A percentile compares a stretch with the other conserved stretches of the same genome.
phyloP scores from a whole-genome alignment of 2,329 filamentous ascomycete species.

The Orbilia brochopaga region DNA sequence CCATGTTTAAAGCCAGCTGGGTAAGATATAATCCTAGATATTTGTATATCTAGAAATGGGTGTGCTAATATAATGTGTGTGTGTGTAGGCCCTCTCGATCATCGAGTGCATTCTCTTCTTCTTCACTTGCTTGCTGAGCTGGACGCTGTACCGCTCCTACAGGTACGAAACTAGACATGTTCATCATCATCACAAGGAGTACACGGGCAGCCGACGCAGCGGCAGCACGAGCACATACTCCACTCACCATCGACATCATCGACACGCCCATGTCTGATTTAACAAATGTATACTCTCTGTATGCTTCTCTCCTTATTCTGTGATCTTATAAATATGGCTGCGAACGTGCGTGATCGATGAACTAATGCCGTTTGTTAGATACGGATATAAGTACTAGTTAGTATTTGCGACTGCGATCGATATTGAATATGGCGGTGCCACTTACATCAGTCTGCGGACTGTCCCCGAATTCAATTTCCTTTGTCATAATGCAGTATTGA shows the following conservation, averaged over 20 bases:
- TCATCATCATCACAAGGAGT: conserved; percentile 40
- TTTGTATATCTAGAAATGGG: background rate
- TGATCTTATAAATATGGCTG: conserved; percentile 11
- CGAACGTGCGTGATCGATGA: conserved; percentile 11
- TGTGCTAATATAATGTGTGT: conserved; percentile 12
- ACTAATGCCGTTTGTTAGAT: conserved; percentile 32
- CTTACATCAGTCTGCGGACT: background rate
- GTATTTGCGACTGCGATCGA: background rate
- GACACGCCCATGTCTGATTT: conserved; percentile 43
- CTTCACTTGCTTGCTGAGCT: conserved; percentile 74
- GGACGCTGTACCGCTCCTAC: conserved; percentile 57
- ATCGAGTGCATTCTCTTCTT: conserved; percentile 85
- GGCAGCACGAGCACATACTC: conserved; percentile 48
- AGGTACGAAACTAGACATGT: conserved; percentile 47
- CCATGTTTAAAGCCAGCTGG: conserved; percentile 89
- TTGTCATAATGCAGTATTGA: conserved; percentile 9
- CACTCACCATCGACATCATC: conserved; percentile 46
- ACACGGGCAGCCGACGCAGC: conserved; percentile 45
- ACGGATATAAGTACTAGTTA: conserved; percentile 39
- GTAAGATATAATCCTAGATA: conserved; percentile 59
- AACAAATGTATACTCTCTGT: background rate
- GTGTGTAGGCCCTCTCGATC: conserved; percentile 62
- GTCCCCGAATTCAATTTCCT: background rate
- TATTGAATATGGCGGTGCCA: too few relatives aligned
- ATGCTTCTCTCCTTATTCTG: background rate